phyloP scores from a whole-genome alignment of 192 early-diverging fungal genomes.

The Kickxella alabastrina region DNA sequence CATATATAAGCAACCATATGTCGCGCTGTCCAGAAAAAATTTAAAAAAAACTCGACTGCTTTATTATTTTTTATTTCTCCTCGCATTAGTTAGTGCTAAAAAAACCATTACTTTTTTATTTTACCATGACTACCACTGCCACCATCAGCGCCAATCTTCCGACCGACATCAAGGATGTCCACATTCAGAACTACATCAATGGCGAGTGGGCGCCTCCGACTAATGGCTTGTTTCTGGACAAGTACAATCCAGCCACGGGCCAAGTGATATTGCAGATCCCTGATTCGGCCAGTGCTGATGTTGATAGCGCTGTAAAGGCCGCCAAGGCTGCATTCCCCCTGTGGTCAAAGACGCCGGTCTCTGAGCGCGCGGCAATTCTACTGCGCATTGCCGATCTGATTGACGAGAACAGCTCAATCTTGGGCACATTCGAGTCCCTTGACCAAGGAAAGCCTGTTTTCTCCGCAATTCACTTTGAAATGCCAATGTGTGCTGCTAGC shows the following conservation, averaged over 20 bases:
- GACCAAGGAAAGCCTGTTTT: constrained; percentile 77
- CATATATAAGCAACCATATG: too few relatives aligned
- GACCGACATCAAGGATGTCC: constrained; percentile 19
- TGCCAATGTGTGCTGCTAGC: constrained; percentile 56
- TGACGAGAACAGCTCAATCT: constrained; percentile 39
- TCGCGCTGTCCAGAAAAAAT: too few relatives aligned
- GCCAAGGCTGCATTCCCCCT: constrained; percentile 59
- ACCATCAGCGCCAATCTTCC: constrained; percentile 1
- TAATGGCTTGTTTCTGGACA: constrained; percentile 54
- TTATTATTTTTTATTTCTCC: too few relatives aligned
- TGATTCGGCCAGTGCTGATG: constrained; percentile 57
- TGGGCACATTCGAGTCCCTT: constrained; percentile 60
- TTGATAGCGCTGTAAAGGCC: constrained; percentile 64
- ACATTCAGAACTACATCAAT: constrained; percentile 68
- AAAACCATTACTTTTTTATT: too few relatives aligned
- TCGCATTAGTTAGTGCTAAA: too few relatives aligned
- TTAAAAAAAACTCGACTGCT: too few relatives aligned
- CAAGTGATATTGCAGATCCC: constrained; percentile 57
- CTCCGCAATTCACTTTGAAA: constrained; percentile 58
- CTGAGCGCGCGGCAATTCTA: constrained; percentile 53
- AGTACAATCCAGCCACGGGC: constrained; percentile 67
- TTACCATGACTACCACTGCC: too few relatives aligned
- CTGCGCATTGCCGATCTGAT: constrained; percentile 60
- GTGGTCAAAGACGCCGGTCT: constrained; percentile 57
- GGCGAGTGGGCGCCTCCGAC: constrained; percentile 58